These are phyloP conservation scores for Omphalotus olearius DNA, from an alignment of 1,284 basidiomycete genomes.

Conservation along the genomic window DNA sequence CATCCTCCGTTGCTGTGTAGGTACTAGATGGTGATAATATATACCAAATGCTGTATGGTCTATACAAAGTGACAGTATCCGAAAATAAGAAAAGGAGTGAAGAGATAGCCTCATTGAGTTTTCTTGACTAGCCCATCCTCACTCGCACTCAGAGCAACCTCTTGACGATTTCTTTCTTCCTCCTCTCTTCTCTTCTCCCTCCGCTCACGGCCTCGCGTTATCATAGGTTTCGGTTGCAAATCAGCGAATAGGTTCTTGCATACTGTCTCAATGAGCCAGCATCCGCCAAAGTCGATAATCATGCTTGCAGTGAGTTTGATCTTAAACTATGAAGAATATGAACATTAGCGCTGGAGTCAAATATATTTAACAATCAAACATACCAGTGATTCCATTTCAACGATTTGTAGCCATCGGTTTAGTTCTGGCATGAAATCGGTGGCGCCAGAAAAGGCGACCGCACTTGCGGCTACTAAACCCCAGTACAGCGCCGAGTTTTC, in stretches of 20 bases:
- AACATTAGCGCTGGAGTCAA: not conserved
- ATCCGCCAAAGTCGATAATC: conserved; percentile 86
- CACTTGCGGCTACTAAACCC: conserved; percentile 82
- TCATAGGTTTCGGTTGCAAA: conserved; percentile 80
- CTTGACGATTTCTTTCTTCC: conserved; percentile 19
- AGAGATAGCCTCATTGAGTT: conserved; percentile 15
- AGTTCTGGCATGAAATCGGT: conserved; percentile 94
- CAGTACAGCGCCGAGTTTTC: conserved; percentile 92
- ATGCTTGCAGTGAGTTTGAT: conserved; percentile 74
- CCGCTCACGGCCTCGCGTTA: conserved; percentile 80
- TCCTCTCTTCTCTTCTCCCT: conserved; percentile 40
- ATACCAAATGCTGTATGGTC: too few species aligned
- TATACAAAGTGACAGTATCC: too few species aligned
- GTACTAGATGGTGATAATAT: too few species aligned
- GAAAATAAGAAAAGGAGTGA: not conserved
- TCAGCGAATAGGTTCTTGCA: conserved; percentile 91
- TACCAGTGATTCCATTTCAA: conserved; percentile 81
- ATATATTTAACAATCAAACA: conserved; percentile 25
- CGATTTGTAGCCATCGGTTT: conserved; percentile 95
- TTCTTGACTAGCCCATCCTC: conserved; percentile 19
- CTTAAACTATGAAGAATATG: conserved; percentile 63
- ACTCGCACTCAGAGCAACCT: conserved; percentile 1
- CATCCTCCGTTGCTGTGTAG: too few species aligned
- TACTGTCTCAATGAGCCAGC: conserved; percentile 76
- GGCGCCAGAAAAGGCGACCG: conserved; percentile 89